These are phyloP conservation scores for Saccharomycopsis olivae DNA, from an alignment of 805 yeast species.

Conservation along the genomic window DNA sequence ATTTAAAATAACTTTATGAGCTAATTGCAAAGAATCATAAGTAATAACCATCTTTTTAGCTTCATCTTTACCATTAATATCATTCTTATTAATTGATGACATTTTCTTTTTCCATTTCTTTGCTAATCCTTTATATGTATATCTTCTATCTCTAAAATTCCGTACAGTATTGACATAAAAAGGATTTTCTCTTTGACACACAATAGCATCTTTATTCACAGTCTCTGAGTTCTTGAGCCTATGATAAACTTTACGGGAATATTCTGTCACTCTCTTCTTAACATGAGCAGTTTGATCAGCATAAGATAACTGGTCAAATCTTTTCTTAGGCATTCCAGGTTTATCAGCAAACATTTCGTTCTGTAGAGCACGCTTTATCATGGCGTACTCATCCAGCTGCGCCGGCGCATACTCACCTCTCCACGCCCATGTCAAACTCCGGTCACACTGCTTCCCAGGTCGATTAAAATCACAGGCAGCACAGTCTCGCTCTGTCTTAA, in stretches of 20 bases:
- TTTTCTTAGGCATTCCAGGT: conserved; percentile 32
- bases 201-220: conserved; percentile 81
- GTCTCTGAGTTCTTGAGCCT: conserved; percentile 73
- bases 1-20: conserved; percentile 92
- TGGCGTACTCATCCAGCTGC: conserved; percentile 78
- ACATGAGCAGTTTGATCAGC: conserved; percentile 67
- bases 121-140: conserved; percentile 87
- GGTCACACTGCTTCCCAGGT: conserved; percentile 89
- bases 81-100: conserved; percentile 38
- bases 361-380: conserved; percentile 77
- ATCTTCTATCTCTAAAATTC: conserved; percentile 89
- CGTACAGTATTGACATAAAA: conserved; percentile 93
- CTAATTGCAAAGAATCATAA: conserved; percentile 90
- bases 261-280: conserved; percentile 71
- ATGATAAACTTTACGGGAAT: conserved; percentile 78
- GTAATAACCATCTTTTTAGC: conserved; percentile 89
- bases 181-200: conserved; percentile 96
- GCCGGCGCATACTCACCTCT: conserved; percentile 95
- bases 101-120: conserved; percentile 88
- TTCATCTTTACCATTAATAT: conserved; percentile 64
- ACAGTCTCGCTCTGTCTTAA: conserved; percentile 90
- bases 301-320: conserved; percentile 68
- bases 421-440: conserved; percentile 95
- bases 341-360: conserved; percentile 57
- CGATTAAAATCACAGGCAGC: conserved; percentile 96